These are phyloP conservation scores for Phanerochaete sordida DNA, from an alignment of 768 basidiomycete genomes.

Conservation along the genomic window DNA sequence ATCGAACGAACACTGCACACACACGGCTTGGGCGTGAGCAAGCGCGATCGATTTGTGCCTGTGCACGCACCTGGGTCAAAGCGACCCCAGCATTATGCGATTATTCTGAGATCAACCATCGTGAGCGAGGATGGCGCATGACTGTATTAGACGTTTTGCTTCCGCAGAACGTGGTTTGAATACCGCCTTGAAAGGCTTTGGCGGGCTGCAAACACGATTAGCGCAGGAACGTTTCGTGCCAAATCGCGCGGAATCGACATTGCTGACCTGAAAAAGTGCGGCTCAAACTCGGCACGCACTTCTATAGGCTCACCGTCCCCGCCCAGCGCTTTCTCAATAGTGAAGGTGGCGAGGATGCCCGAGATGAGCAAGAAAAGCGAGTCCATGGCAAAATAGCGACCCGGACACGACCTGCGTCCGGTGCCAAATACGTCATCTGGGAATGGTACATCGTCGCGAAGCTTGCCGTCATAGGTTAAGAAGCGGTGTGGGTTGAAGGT, in stretches of 20 bases:
- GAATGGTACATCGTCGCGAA: conserved; percentile 21
- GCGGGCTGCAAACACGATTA: neutral
- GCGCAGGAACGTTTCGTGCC: neutral
- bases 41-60: too few relatives aligned
- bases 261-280: conserved; percentile 28
- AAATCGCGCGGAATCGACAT: neutral
- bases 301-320: conserved; percentile 16
- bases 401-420: conserved; percentile 25
- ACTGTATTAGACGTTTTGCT: neutral
- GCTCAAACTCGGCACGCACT: conserved; percentile 30
- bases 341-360: conserved; percentile 16
- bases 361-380: conserved; percentile 21
- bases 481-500: conserved; percentile 37
- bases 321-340: conserved; percentile 15
- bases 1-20: too few relatives aligned
- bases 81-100: too few relatives aligned
- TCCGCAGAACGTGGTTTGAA: neutral
- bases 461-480: conserved; percentile 27
- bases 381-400: conserved; percentile 18
- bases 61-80: too few relatives aligned
- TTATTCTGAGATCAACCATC: too few relatives aligned
- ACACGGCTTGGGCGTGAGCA: too few relatives aligned
- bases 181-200: neutral
- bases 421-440: conserved; percentile 28
- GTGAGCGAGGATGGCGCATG: too few relatives aligned